phyloP scores from a whole-genome alignment of 345 rosid species.

The Salix exigua region DNA sequence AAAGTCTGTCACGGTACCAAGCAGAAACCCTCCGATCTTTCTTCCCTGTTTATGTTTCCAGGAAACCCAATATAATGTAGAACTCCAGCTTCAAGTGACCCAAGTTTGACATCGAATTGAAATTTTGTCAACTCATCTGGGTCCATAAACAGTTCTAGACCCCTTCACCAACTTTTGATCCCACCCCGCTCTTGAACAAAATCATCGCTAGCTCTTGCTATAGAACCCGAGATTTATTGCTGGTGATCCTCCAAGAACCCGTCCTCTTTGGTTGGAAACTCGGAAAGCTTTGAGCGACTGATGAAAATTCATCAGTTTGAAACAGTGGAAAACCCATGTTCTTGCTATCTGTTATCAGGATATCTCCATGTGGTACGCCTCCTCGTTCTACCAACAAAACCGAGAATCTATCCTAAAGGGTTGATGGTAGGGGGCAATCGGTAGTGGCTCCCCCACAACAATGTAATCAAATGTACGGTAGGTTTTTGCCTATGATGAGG shows the following conservation, averaged over 20 bases:
- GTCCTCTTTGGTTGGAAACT: constrained; percentile 44
- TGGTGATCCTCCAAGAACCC: constrained; percentile 69
- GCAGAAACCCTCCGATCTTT: constrained; percentile 56
- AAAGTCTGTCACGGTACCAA: constrained; percentile 19
- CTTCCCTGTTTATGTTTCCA: constrained; percentile 13
- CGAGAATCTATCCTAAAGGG: constrained; percentile 51
- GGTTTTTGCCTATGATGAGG: constrained; percentile 28
- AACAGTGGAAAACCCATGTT: constrained; percentile 44
- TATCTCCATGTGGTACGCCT: constrained; percentile 52
- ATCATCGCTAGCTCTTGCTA: constrained; percentile 55
- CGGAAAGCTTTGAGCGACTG: constrained; percentile 54
- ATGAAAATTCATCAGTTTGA: constrained; percentile 47
- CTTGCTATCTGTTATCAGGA: constrained; percentile 36
- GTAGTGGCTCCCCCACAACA: constrained; percentile 65
- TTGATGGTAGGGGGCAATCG: constrained; percentile 57
- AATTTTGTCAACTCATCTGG: constrained; percentile 17
- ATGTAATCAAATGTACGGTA: constrained; percentile 62
- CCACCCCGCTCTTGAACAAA: constrained; percentile 60
- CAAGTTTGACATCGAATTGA: constrained; percentile 16
- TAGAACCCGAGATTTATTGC: constrained; percentile 71
- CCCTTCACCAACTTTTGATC: constrained; percentile 53
- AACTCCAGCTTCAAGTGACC: constrained; percentile 59
- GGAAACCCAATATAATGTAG: constrained; percentile 23
- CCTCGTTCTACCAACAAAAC: constrained; percentile 60
- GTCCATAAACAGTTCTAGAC: constrained; percentile 55